These are phyloP conservation scores for Cordyceps javanica DNA, from an alignment of 2,329 filamentous ascomycete species.

Conservation along the genomic window DNA sequence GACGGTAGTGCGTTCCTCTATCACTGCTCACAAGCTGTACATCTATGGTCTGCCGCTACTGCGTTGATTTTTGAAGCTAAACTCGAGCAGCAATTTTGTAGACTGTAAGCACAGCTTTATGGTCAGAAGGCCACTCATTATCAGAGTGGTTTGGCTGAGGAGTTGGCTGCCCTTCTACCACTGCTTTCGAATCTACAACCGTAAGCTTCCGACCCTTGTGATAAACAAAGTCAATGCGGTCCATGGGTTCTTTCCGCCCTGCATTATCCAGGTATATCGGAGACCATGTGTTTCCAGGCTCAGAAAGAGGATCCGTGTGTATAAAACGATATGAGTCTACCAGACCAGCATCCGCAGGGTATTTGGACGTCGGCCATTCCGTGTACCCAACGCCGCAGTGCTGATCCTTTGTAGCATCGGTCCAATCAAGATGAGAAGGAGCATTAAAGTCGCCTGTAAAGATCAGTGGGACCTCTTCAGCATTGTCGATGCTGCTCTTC, in stretches of 20 bases:
- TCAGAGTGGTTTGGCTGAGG: conserved; percentile 28
- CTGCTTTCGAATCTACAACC: conserved; percentile 24
- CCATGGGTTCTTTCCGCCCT: conserved; percentile 27
- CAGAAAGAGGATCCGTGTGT: conserved; percentile 28
- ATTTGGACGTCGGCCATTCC: conserved; percentile 33
- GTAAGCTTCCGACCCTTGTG: conserved; percentile 28
- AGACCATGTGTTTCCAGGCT: conserved; percentile 35
- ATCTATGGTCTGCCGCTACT: too few species aligned
- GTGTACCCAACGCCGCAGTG: conserved; percentile 31
- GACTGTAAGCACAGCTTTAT: conserved; percentile 27
- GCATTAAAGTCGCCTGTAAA: conserved; percentile 38
- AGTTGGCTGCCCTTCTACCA: conserved; percentile 29
- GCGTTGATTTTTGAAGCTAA: too few species aligned
- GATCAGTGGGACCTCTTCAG: conserved; percentile 28
- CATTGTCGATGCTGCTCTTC: conserved; percentile 24
- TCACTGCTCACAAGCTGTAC: too few species aligned
- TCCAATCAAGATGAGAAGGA: conserved; percentile 38
- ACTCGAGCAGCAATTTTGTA: conserved; percentile 18
- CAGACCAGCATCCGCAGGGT: conserved; percentile 28
- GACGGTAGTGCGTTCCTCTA: too few species aligned
- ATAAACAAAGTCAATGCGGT: conserved; percentile 38
- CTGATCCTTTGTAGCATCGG: conserved; percentile 24
- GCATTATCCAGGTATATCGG: conserved; percentile 31
- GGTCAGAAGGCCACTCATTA: conserved; percentile 38
- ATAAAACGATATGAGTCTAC: conserved; percentile 34